These are phyloP conservation scores for Fistulifera pelliculosa DNA, from an alignment of 108 stramenopile genomes.

Conservation along the genomic window DNA sequence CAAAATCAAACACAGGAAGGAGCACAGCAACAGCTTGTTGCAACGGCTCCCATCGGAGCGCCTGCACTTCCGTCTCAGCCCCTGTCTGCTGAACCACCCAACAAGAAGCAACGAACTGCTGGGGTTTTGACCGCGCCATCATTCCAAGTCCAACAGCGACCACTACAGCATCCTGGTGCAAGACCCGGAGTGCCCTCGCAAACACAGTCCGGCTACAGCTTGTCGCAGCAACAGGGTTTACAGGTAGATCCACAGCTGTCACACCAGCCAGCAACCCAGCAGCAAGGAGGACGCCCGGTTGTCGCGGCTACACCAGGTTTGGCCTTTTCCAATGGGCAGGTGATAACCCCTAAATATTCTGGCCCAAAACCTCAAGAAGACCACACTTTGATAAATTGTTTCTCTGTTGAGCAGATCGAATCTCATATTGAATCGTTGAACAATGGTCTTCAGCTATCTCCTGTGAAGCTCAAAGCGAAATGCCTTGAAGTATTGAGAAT, in stretches of 20 bases:
- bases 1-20: slow-evolving; percentile 21
- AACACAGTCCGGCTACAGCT: slow-evolving; percentile 25
- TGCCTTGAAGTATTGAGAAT: slow-evolving; percentile 77
- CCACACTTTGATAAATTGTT: slow-evolving; percentile 90
- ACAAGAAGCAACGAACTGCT: slow-evolving; percentile 4
- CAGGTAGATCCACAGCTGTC: slow-evolving; percentile 8
- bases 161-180: slow-evolving; percentile 8
- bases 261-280: neutral
- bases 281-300: slow-evolving; percentile 8
- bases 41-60: slow-evolving; percentile 10
- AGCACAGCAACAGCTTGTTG: slow-evolving; percentile 6
- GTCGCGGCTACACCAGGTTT: slow-evolving; percentile 30
- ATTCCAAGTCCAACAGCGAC: slow-evolving; percentile 7
- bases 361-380: slow-evolving; percentile 90
- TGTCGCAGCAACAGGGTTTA: neutral
- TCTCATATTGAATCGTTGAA: slow-evolving; percentile 87
- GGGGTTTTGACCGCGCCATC: neutral
- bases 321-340: slow-evolving; percentile 63
- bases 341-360: slow-evolving; percentile 50
- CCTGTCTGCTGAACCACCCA: slow-evolving; percentile 5
- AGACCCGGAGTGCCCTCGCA: slow-evolving; percentile 21
- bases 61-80: neutral
- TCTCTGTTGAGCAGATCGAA: slow-evolving; percentile 88
- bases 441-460: slow-evolving; percentile 68
- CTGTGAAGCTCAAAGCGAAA: slow-evolving; percentile 67